These are phyloP conservation scores for Isatis lusitanica DNA, from an alignment of 441 rosid genomes.

Conservation along the genomic window DNA sequence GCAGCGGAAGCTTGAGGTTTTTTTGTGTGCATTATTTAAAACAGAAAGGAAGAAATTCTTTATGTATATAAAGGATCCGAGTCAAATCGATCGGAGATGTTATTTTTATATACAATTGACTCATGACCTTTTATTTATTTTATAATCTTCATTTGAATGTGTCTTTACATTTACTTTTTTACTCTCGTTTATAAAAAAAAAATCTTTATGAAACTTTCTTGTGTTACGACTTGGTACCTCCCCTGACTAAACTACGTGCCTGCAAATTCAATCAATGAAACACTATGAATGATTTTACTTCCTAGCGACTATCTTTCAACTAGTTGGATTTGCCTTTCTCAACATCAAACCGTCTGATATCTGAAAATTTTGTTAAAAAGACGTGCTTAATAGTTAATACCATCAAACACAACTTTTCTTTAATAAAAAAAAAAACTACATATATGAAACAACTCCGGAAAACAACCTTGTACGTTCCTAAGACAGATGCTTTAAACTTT, in stretches of 20 bases:
- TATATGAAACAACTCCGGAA: too few species aligned
- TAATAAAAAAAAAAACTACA: too few species aligned
- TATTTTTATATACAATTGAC: background rate
- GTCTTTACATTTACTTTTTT: background rate
- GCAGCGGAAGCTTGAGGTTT: slow-evolving; percentile 22
- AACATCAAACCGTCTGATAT: too few species aligned
- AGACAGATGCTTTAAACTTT: too few species aligned
- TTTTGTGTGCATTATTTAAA: slow-evolving; percentile 26
- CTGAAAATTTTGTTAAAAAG: too few species aligned
- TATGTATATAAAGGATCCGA: slow-evolving; percentile 29
- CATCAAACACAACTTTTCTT: too few species aligned
- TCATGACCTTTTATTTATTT: background rate
- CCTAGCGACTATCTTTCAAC: background rate
- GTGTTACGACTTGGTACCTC: slow-evolving; percentile 13
- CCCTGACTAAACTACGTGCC: background rate
- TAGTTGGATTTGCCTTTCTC: background rate
- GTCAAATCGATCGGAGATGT: slow-evolving; percentile 17
- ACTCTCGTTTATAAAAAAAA: background rate
- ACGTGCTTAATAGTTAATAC: too few species aligned
- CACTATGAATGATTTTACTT: background rate
- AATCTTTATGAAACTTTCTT: background rate
- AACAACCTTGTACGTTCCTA: too few species aligned
- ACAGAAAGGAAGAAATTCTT: background rate
- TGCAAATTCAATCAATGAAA: background rate
- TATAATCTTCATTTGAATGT: slow-evolving; percentile 1